Evolutionary conservation across 768 basidiomycete species (phyloP), one percentile per base, ranked within the genome.

Genomic region (Pleurotus djamor): DNA sequence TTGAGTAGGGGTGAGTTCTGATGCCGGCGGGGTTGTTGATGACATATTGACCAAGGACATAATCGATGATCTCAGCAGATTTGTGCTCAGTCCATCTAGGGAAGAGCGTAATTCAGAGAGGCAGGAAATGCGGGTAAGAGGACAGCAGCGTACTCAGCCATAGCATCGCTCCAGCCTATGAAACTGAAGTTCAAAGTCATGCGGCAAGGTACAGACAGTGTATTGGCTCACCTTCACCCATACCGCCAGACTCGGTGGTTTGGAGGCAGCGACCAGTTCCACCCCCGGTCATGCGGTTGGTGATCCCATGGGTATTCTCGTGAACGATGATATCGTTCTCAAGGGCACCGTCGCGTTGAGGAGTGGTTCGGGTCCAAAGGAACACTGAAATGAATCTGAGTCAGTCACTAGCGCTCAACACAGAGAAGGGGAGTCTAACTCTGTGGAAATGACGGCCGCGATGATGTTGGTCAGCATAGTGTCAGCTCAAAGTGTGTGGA

Each of bases 251-350:
- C 66, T 89, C 87, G 34, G 76, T 76, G 32, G 79, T 84, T 66
- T 86, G 83, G 60, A 89, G 72, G 73, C 88, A 89, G 12, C 83
- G 73, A 41, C 80, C 81, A 17, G 80, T 81, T 34, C 80, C 82
- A 9, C 47, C 33, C 5, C 54, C 57, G 45, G 41, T 56, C 59
- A 60, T 44, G 0, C 61, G 38, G 21, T 48, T 61, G 34, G 49
- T 41, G 1, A 60, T 35, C 5, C 48, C 38, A 59, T 50, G 57
- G 12, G 54, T 48, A 32, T 37, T 48, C 43, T 51, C 35, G 32
- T 60, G 59, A 13, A 43, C 48, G n/a, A 62, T 47, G 34, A 63
- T 72, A 65, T 80, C 81, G 62, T 79, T 78, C 56, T 81, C 79
- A 37, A 82, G 64, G 36, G 78, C 77, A 44, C 80, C 81, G 52